Base-by-base conservation (phyloP, 169 alveolate genomes). In the Plasmodium berghei region DNA sequence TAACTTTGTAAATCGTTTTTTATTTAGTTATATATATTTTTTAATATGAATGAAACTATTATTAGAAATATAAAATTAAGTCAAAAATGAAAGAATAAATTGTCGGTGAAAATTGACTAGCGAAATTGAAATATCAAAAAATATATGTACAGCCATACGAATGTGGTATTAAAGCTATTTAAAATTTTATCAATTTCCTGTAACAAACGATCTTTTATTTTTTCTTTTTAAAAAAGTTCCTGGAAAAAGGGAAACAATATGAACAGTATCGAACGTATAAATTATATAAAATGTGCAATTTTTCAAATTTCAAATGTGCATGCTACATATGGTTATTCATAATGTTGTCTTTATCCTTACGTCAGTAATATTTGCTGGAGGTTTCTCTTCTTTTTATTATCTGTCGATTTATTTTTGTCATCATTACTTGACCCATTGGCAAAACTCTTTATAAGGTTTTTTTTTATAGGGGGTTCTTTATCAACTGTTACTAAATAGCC, bases 401-500 rank as follows among this genome's bases (percentile, higher is more conserved):
- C 64, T 9, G 89, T 49, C 16, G 49, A 16, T n/a, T 22, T 49
- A 8, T 26, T 71, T 22, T 64, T 63, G n/a, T 10, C 22, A 69
- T 40, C 56, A n/a, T 64, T 56, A 42, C 16, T 63, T 26, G 42
- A 10, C 2, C 64, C 48, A 46, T 61, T 26, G 5, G 22, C n/a
- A 5, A 26, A 10, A 18, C 26, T 34, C 42, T 8, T 52, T 28
- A 20, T 9, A 58, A 3, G 10, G 14, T 18, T 9, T 16, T 59
- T 42, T 12, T 16, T 64, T 40, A 34, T 54, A 52, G 49, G 26
- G 8, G 34, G n/a, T 26, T 72, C 63, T 12, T 69, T 85, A 20
- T 85, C 87, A n/a, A 69, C 67, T 5, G 85, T 72, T 5, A 85
- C 91, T 28, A 85, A 54, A 40, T 85, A 85, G 8, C 91, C 91